Percentiles rank a stretch among this genome's conserved stretches.
Evolutionary conservation across 441 rosid species (phyloP).

Genomic region (Arabidopsis lyrata): DNA sequence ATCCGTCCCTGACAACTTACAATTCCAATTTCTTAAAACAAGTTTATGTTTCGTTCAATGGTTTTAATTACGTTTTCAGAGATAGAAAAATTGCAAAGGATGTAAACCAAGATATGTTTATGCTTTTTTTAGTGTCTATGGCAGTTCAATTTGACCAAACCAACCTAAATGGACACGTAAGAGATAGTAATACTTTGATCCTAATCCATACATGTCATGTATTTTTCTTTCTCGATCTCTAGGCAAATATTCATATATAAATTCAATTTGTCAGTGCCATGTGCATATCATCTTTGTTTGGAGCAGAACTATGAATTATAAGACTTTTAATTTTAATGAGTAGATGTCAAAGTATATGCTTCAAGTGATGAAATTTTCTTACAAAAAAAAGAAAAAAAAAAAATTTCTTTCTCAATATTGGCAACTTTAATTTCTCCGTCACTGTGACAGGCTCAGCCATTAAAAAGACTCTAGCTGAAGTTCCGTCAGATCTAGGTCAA

Average conservation of each 20-base stretch:
- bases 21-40: background rate
- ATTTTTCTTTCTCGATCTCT: background rate
- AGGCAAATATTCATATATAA: background rate
- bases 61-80: background rate
- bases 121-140: background rate
- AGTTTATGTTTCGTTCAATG: background rate
- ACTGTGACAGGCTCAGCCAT: too few relatives aligned
- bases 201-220: conserved; percentile 11
- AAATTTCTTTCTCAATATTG: background rate
- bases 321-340: too few relatives aligned
- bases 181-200: background rate
- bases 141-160: conserved; percentile 14
- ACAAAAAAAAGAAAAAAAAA: too few relatives aligned
- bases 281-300: conserved; percentile 6
- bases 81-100: background rate
- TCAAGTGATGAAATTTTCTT: background rate
- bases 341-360: background rate
- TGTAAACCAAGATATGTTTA: background rate
- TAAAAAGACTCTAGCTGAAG: too few relatives aligned
- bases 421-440: background rate
- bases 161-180: conserved; percentile 23
- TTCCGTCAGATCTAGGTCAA: too few relatives aligned
- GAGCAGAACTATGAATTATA: background rate
- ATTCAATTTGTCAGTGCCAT: background rate
- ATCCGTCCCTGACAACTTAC: background rate